A percentile compares a stretch with the other conserved stretches of the same genome.
Conservation (phyloP, 495 filamentous ascomycete genomes). For the Trichoderma virens region DNA sequence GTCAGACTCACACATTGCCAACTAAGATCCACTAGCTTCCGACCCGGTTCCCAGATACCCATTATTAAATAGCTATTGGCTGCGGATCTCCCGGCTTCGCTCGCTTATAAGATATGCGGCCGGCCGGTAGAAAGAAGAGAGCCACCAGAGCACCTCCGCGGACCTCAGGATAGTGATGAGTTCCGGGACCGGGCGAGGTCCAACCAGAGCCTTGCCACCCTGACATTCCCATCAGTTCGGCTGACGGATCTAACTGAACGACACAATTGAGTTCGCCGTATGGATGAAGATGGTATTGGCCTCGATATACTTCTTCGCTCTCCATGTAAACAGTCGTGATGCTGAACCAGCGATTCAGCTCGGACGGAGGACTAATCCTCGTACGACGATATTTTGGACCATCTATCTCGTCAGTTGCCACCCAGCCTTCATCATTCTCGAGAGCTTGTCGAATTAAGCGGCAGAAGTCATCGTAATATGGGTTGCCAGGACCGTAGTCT, state of each 20-base stretch:
- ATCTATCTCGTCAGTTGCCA: constrained; percentile 31
- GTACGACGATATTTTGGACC: constrained; percentile 37
- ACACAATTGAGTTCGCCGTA: constrained; percentile 45
- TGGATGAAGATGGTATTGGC: constrained; percentile 40
- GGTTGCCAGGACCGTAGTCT: constrained; percentile 34
- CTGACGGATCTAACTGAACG: constrained; percentile 32
- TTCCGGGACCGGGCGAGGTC: constrained; percentile 35
- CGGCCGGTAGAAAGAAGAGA: constrained; percentile 27
- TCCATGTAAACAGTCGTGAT: constrained; percentile 47
- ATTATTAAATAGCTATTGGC: no score
- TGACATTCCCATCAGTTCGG: constrained; percentile 36
- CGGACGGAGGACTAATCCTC: constrained; percentile 28
- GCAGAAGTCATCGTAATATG: constrained; percentile 37
- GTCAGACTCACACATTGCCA: no score
- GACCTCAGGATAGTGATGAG: constrained; percentile 38
- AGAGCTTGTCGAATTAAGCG: constrained; percentile 29
- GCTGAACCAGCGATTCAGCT: constrained; percentile 35
- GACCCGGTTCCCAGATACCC: no score
- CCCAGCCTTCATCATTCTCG: constrained; percentile 33
- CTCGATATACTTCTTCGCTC: constrained; percentile 29
- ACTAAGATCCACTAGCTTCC: no score
- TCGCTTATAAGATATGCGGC: background rate
- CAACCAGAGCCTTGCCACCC: constrained; percentile 40
- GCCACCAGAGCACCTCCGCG: constrained; percentile 31
- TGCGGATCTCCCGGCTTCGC: background rate